Evolutionary conservation across 2,329 filamentous ascomycete species (phyloP), one percentile per base, ranked within the genome.

Genomic region (Aspergillus jensenii): DNA sequence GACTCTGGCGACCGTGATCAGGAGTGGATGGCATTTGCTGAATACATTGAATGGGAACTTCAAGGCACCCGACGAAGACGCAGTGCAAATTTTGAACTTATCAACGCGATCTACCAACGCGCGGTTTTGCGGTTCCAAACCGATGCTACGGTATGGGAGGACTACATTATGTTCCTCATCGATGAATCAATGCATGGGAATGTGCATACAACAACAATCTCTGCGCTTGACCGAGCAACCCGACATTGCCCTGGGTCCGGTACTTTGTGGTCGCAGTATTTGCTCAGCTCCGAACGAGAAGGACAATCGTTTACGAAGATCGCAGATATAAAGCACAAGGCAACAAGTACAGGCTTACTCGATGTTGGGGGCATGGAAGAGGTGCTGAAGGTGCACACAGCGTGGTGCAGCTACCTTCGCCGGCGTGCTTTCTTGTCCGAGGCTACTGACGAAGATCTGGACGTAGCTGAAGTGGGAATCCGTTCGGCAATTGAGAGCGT

Each of bases 241-340:
- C 85, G 88, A 44, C 95, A 98, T 74, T 96, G 93, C 66, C 93
- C 95, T 2, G 96, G 92, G 89, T 96, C 92, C 6, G 95, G 95
- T 15, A 83, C 85, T 27, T 82, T 99, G 6, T 99, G 95, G 95
- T 90, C 91, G 6, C 87, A 93, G 64, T 93, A 93, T 63, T 88
- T 99, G 25, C 77, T 97, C 52, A 89, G 87, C 19, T 90, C 91
- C 3, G 95, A 98, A 75, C 85, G 90, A 46, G 88, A 90, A 59
- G 84, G 85, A 35, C 84, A 88, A 62, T 82, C 88, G 0, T 96
- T 96, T 67, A 81, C 88, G 23, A 89, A 90, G 50, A 90, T 98
- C 52, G 91, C 96, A 67, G 83, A 87, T 41, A 92, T 97, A 73
- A 99, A 99, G 75, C 91, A 97, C 73, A 87, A 88, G 44, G 95